These are phyloP conservation scores for Parasitella parasitica DNA, from an alignment of 371 early-diverging fungal species.

Conservation along the genomic window DNA sequence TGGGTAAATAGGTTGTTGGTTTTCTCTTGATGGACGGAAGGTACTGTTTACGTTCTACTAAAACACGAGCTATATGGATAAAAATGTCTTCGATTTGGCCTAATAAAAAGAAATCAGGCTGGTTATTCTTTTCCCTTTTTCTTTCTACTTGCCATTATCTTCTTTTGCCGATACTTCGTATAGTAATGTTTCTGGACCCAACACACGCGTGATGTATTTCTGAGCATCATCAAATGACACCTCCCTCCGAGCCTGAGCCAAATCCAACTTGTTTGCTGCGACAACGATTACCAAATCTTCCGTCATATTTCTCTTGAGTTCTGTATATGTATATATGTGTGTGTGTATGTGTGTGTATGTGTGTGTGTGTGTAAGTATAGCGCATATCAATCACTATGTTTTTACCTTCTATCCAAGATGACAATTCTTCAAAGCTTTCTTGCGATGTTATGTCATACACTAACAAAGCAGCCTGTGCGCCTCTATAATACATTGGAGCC, in stretches of 20 bases:
- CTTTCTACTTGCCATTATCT: constrained; percentile 57
- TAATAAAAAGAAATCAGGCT: background rate
- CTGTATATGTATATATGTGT: too few relatives aligned
- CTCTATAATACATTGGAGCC: constrained; percentile 83
- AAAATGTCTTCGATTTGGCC: constrained; percentile 63
- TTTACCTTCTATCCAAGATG: constrained; percentile 66
- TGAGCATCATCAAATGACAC: constrained; percentile 59
- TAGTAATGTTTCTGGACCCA: constrained; percentile 60
- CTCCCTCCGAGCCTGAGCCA: constrained; percentile 59
- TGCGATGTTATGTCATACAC: constrained; percentile 67
- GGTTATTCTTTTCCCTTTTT: background rate
- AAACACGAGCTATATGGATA: constrained; percentile 55
- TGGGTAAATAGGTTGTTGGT: constrained; percentile 25
- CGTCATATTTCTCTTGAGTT: constrained; percentile 71
- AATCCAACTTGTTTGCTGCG: constrained; percentile 77
- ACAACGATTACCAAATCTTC: constrained; percentile 71
- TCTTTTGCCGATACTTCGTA: constrained; percentile 77
- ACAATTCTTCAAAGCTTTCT: constrained; percentile 62
- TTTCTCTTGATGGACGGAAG: constrained; percentile 31
- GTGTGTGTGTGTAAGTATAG: too few relatives aligned
- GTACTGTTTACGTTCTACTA: constrained; percentile 60
- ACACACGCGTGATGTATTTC: constrained; percentile 57
- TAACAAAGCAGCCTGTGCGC: constrained; percentile 68
- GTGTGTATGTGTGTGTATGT: too few relatives aligned
- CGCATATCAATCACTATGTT: background rate